Evolutionary conservation across 352 stramenopile genomes (phyloP).

Genomic region (Phytophthora sojae): DNA sequence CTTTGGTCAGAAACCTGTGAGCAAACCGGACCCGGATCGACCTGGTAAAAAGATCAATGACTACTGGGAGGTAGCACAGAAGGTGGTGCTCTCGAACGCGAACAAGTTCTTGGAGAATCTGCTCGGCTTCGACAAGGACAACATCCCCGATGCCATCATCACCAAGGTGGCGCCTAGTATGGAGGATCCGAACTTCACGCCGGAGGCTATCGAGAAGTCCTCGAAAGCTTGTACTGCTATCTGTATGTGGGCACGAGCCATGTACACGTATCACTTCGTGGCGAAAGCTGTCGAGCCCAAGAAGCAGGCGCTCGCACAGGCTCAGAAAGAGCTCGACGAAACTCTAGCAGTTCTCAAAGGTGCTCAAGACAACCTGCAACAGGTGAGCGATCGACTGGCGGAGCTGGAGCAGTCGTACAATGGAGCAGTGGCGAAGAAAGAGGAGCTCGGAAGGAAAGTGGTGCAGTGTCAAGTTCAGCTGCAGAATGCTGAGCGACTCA

Average conservation of each 20-base stretch:
- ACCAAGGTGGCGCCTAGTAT: slow-evolving; percentile 85
- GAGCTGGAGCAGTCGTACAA: slow-evolving; percentile 90
- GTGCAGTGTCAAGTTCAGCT: slow-evolving; percentile 91
- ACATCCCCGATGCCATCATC: slow-evolving; percentile 92
- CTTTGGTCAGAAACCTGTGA: slow-evolving; percentile 92
- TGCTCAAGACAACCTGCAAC: slow-evolving; percentile 84
- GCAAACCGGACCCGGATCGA: slow-evolving; percentile 86
- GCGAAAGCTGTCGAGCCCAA: slow-evolving; percentile 93
- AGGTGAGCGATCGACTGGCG: slow-evolving; percentile 85
- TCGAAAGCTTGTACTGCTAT: slow-evolving; percentile 93
- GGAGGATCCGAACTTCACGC: slow-evolving; percentile 91
- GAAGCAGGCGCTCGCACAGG: slow-evolving; percentile 86
- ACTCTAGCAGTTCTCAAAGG: slow-evolving; percentile 85
- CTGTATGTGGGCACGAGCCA: slow-evolving; percentile 94
- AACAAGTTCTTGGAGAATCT: slow-evolving; percentile 93
- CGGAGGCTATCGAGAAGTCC: slow-evolving; percentile 92
- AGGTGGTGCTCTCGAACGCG: slow-evolving; percentile 92
- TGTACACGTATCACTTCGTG: slow-evolving; percentile 95
- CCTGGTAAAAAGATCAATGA: slow-evolving; percentile 93
- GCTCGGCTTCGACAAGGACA: slow-evolving; percentile 94
- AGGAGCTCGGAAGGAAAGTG: slow-evolving; percentile 90
- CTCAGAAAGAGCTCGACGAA: slow-evolving; percentile 87
- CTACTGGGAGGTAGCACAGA: slow-evolving; percentile 92
- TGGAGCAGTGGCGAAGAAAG: slow-evolving; percentile 89
- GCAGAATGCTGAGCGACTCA: slow-evolving; percentile 87